Evolutionary conservation across 2,329 filamentous ascomycete species (phyloP), one percentile per base, ranked within the genome.

Genomic region (Fusarium nematophilum): DNA sequence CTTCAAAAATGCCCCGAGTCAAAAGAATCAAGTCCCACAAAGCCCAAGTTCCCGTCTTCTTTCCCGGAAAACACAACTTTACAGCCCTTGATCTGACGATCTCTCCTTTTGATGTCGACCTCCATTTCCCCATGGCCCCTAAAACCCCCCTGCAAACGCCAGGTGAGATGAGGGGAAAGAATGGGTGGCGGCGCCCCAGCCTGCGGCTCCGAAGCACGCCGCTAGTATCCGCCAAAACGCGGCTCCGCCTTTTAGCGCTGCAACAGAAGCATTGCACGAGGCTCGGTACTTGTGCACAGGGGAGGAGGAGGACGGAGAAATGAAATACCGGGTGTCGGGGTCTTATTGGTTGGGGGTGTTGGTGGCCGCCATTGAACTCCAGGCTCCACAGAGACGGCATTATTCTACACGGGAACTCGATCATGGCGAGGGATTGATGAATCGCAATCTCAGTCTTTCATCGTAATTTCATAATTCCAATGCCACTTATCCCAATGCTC

Each of bases 171-270:
- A 66, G 64, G 58, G 64, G 52, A 50, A 64, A 21, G n/a, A n/a
- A n/a, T n/a, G n/a, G 42, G 26, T 43, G 37, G 52, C 62, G 45
- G 53, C 21, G 21, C 21, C 21, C 21, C 21, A 6, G 21, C 21
- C 54, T 68, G 65, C 65, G 65, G 65, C 52, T 68, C 65, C 65
- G 65, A 63, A 51, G 44, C 34, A 39, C 23, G 50, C 51, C 27
- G 11, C 15, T 54, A 50, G 53, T 46, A 39, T 42, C 38, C 62
- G 62, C 65, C 64, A 68, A 66, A 65, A 51, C 65, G 65, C 65
- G 65, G 65, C 66, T 68, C 65, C 65, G 65, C 58, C 53, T 48
- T 61, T 63, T 65, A 59, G 62, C 51, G 37, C 46, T 37, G 31
- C 37, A 29, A 25, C 49, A 38, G 23, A 2, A 7, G 23, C n/a